Percentiles rank a stretch among this genome's conserved stretches.
Evolutionary conservation across 1,139 yeast species (phyloP).

Genomic region (Kodamaea anthophila): DNA sequence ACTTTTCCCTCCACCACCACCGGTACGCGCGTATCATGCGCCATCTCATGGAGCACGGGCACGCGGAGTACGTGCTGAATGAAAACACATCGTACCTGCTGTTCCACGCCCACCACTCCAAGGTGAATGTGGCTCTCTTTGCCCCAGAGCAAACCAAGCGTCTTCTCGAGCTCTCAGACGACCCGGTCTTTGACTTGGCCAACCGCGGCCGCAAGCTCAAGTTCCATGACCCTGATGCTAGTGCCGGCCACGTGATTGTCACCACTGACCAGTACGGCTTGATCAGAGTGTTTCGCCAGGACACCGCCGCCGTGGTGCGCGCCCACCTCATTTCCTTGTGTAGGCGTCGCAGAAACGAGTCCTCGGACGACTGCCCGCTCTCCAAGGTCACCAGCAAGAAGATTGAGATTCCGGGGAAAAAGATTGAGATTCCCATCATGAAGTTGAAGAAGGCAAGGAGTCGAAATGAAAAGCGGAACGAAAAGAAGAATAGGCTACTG

Average conservation of each 20-base stretch:
- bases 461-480: no score
- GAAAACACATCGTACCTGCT: conserved; percentile 54
- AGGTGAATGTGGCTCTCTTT: conserved; percentile 69
- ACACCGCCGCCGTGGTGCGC: conserved; percentile 47
- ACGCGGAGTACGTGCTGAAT: conserved; percentile 29
- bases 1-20: no score
- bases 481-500: background rate
- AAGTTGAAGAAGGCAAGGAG: background rate
- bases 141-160: conserved; percentile 73
- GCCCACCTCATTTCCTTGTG: conserved; percentile 13
- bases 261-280: conserved; percentile 72
- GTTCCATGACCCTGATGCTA: conserved; percentile 5
- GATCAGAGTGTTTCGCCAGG: conserved; percentile 76
- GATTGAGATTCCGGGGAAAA: conserved; percentile 1
- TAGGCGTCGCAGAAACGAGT: conserved; percentile 2
- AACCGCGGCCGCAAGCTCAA: conserved; percentile 19
- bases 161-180: conserved; percentile 66
- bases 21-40: conserved; percentile 26
- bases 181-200: conserved; percentile 62
- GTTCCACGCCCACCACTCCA: conserved; percentile 71
- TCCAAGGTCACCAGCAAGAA: conserved; percentile 1
- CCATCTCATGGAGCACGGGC: conserved; percentile 22
- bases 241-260: conserved; percentile 49
- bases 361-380: conserved; percentile 2
- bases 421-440: background rate